Conservation (phyloP, 345 rosid species). For the Hibiscus syriacus region DNA sequence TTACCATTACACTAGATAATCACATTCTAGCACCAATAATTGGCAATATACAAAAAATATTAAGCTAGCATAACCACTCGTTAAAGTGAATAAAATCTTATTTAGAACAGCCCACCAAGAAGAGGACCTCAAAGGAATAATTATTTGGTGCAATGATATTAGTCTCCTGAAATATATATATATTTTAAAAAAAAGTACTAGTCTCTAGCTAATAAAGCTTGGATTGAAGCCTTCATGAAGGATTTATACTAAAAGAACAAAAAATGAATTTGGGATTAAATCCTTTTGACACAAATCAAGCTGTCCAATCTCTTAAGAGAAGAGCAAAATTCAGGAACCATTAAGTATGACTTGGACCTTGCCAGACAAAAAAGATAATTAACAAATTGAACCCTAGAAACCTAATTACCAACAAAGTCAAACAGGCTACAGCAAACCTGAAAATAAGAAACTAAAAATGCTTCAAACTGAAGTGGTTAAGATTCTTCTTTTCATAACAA, state of each 20-base stretch:
- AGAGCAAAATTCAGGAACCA: not conserved
- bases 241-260: not conserved
- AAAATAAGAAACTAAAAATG: not conserved
- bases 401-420: not conserved
- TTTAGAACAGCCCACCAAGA: not conserved
- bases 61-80: not conserved
- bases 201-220: not conserved
- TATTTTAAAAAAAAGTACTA: not conserved
- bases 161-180: not conserved
- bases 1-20: slow-evolving; percentile 2
- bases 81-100: too few relatives aligned
- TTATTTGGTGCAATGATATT: not conserved
- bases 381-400: not conserved
- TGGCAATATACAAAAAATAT: not conserved
- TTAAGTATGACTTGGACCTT: not conserved
- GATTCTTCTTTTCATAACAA: not conserved
- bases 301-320: not conserved
- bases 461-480: not conserved
- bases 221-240: not conserved
- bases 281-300: not conserved
- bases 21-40: not conserved
- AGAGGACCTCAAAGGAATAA: not conserved
- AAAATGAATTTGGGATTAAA: not conserved
- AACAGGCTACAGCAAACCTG: not conserved
- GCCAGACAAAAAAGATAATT: not conserved